phyloP scores from a whole-genome alignment of 129 eudicot species.

The Artemisia argyi region DNA sequence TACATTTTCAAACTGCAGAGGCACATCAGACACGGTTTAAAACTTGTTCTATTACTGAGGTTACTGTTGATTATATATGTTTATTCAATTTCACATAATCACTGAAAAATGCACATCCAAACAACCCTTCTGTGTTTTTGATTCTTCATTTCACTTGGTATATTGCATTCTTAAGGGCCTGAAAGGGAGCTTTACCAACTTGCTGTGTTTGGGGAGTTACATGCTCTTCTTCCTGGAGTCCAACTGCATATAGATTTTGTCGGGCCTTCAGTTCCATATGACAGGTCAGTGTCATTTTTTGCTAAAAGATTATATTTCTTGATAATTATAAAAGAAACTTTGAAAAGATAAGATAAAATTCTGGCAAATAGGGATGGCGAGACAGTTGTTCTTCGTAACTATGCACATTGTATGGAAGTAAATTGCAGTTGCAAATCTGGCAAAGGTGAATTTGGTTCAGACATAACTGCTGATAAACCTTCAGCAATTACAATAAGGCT shows the following conservation, averaged over 20 bases:
- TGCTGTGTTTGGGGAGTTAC: slow-evolving; percentile 70
- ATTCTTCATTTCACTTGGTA: slow-evolving; percentile 15
- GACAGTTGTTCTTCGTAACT: slow-evolving; percentile 43
- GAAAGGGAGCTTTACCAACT: slow-evolving; percentile 81
- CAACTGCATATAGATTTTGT: slow-evolving; percentile 62
- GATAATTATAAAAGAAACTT: slow-evolving; percentile 8
- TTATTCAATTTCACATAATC: slow-evolving; percentile 1
- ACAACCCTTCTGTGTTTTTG: no score
- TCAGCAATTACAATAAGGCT: slow-evolving; percentile 52
- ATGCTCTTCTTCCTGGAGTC: slow-evolving; percentile 74
- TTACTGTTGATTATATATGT: not conserved
- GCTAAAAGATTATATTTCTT: not conserved
- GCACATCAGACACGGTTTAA: not conserved
- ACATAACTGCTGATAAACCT: slow-evolving; percentile 13
- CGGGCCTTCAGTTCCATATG: slow-evolving; percentile 70
- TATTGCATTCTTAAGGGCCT: slow-evolving; percentile 53
- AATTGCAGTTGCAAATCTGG: slow-evolving; percentile 58
- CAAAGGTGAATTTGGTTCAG: slow-evolving; percentile 18
- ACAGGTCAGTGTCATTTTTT: slow-evolving; percentile 44
- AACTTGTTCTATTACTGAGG: not conserved
- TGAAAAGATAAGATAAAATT: not conserved
- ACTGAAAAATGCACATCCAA: not conserved
- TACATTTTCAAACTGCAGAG: no score
- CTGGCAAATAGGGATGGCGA: slow-evolving; percentile 67
- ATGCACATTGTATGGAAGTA: slow-evolving; percentile 61